Conservation (phyloP, 1,284 basidiomycete species). For the Naganishia liquefaciens region DNA sequence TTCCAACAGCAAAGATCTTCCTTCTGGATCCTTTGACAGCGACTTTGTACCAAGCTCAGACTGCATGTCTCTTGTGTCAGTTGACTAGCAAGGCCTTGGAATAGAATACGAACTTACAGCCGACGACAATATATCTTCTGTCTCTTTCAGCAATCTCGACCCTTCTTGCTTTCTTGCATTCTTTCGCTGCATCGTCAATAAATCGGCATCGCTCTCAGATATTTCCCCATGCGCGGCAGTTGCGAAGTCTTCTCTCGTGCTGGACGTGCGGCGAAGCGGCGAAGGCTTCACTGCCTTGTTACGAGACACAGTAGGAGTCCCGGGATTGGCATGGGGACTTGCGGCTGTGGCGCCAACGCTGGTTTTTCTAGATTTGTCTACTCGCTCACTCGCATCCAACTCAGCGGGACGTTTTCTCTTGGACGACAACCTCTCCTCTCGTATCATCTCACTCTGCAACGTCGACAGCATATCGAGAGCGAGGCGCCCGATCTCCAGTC, state of each 20-base stretch:
- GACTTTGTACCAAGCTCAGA: slow-evolving; percentile 22
- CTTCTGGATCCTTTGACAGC: slow-evolving; percentile 22
- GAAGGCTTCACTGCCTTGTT: slow-evolving; percentile 13
- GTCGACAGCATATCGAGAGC: slow-evolving; percentile 29
- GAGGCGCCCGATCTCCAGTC: slow-evolving; percentile 28
- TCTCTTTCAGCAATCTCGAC: slow-evolving; percentile 23
- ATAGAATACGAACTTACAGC: background rate
- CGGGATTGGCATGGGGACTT: background rate
- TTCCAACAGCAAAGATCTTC: slow-evolving; percentile 24
- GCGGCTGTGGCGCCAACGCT: background rate
- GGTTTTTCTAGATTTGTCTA: slow-evolving; percentile 9
- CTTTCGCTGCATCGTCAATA: slow-evolving; percentile 3
- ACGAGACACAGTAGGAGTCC: background rate
- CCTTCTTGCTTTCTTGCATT: slow-evolving; percentile 20
- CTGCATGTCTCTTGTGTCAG: background rate
- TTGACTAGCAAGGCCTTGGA: background rate
- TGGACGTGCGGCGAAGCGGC: slow-evolving; percentile 4
- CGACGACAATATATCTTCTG: slow-evolving; percentile 23
- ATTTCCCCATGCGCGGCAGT: background rate
- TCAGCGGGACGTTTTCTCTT: slow-evolving; percentile 9
- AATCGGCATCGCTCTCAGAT: slow-evolving; percentile 15
- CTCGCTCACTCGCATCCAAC: background rate
- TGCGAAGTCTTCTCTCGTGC: slow-evolving; percentile 6
- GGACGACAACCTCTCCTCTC: slow-evolving; percentile 6
- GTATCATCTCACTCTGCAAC: slow-evolving; percentile 20